Evolutionary conservation across 176 grass and related monocot species (phyloP).

Genomic region (Carex kokanica): DNA sequence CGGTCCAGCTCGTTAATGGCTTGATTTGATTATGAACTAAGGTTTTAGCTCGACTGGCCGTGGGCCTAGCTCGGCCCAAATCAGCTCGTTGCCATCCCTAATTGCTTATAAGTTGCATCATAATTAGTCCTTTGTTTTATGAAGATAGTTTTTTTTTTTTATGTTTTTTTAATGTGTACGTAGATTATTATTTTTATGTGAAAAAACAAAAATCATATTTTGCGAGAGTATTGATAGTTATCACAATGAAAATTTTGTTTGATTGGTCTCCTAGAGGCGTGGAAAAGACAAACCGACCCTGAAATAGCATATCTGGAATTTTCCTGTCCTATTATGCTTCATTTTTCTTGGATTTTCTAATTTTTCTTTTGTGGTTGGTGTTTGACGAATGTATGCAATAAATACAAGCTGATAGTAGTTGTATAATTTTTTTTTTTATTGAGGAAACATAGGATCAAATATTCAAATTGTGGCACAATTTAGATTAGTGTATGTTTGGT

Average conservation of each 20-base stretch:
- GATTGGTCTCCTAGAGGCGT: background rate
- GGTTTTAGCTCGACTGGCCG: too few relatives aligned
- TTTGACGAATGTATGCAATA: background rate
- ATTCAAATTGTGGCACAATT: background rate
- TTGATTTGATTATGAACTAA: too few relatives aligned
- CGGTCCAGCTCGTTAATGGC: too few relatives aligned
- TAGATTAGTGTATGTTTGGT: too few relatives aligned
- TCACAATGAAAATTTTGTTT: background rate
- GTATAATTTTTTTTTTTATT: background rate
- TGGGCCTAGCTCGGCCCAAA: too few relatives aligned
- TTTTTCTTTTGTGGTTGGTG: background rate
- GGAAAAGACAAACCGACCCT: background rate
- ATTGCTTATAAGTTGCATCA: background rate
- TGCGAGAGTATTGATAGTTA: background rate
- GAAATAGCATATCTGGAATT: background rate
- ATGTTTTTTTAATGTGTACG: background rate
- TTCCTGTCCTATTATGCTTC: background rate
- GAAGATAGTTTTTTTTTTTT: background rate
- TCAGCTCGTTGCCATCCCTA: too few relatives aligned
- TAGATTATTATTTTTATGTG: background rate
- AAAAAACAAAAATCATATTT: background rate
- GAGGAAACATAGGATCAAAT: background rate
- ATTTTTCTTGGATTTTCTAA: background rate
- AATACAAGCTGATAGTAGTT: background rate
- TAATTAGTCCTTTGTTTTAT: background rate